These are phyloP conservation scores for Curvularia sp. DNA, from an alignment of 2,329 filamentous ascomycete genomes.

Conservation along the genomic window DNA sequence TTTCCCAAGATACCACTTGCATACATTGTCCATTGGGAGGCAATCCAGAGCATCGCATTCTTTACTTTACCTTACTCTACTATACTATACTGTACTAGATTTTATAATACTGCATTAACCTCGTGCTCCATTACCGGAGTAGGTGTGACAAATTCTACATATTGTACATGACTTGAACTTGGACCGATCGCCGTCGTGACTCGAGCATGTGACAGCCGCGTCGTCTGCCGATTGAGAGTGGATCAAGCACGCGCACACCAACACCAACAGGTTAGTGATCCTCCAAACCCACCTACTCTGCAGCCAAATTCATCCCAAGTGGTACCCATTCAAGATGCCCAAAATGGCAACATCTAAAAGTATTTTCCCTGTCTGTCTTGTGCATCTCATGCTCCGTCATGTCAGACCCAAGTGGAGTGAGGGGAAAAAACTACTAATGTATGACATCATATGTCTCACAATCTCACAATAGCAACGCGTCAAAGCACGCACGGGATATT, in stretches of 20 bases:
- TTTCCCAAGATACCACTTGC: conserved; percentile 20
- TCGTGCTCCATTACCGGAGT: not conserved
- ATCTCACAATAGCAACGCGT: not conserved
- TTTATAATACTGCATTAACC: not conserved
- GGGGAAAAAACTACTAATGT: not conserved
- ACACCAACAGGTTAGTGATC: not conserved
- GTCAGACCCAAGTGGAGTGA: too few relatives aligned
- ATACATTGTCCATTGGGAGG: conserved; percentile 13
- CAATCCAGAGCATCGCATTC: conserved; percentile 9
- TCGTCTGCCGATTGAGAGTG: not conserved
- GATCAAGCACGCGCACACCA: not conserved
- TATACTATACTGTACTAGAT: not conserved
- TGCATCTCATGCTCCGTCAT: too few relatives aligned
- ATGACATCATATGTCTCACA: not conserved
- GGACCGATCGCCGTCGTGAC: not conserved
- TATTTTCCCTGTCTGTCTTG: not conserved
- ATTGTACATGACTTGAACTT: not conserved
- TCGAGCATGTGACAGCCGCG: not conserved
- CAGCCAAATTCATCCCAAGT: not conserved
- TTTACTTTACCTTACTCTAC: too few relatives aligned
- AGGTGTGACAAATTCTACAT: not conserved
- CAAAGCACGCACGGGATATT: not conserved
- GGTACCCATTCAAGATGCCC: not conserved
- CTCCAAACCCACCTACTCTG: not conserved
- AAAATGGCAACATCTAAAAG: not conserved